Evolutionary conservation across 2,329 filamentous ascomycete species (phyloP), one percentile per base, ranked within the genome.

Genomic region (Colletotrichum sidae): DNA sequence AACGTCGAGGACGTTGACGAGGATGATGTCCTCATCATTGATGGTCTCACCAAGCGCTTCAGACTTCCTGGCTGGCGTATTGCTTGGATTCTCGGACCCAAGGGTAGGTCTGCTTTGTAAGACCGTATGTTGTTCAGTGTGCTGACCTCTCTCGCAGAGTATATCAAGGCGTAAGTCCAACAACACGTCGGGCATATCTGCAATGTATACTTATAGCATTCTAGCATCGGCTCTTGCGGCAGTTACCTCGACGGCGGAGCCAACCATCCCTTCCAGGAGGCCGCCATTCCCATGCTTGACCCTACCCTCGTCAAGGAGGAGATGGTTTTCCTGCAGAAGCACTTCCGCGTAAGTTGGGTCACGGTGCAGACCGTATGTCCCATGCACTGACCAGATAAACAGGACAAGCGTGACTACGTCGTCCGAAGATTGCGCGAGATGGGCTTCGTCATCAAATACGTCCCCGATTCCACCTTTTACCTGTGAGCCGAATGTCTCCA

Each of bases 11-110:
- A 97, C 72, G 94, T 97, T 13, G 88, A 97, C 75, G 87, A 92
- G 74, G 93, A 96, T 66, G 93, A 97, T 73, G 94, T 98, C 2
- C 87, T 98, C 69, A 92, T 98, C 77, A 95, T 98, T 70, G 95
- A 98, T 75, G 95, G 95, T 54, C 86, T 98, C 34, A 98, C 95
- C 72, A 98, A 98, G 86, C 92, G 95, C 68, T 98, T 98, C 87
- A 90, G 95, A 70, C 89, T 98, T 38, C 95, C 95, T 2, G 95
- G 95, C 67, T 98, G 95, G 94, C 92, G 95, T 76, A 94, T 98
- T 47, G 94, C 95, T 7, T 98, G 95, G 95, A 94, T 98, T 71
- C 78, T 98, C 60, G 95, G 95, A 1, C 95, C 95, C 70, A 97
- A 97, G 83, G 79, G 79, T 80, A 72, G 72, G 78, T 62, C 45